Percentiles rank a stretch among this genome's conserved stretches.
Conservation (phyloP, 208 protist species). For the Crithidia brevicula region DNA sequence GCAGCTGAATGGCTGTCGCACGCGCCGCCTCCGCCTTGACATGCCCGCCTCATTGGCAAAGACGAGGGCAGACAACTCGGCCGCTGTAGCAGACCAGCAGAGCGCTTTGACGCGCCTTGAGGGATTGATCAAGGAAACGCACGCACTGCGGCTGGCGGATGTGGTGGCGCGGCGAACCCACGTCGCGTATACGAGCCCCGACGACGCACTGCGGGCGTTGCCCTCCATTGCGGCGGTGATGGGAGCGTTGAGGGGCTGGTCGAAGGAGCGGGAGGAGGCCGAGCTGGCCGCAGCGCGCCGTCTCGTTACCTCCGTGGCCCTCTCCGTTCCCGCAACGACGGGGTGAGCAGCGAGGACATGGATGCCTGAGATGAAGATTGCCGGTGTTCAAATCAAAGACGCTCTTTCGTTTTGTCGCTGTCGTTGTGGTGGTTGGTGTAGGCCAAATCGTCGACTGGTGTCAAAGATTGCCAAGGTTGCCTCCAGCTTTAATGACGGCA, state of each 20-base stretch:
- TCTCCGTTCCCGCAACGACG: neutral
- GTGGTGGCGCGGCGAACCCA: conserved; percentile 71
- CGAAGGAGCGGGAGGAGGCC: conserved; percentile 9
- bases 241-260: conserved; percentile 45
- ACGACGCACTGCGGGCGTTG: conserved; percentile 55
- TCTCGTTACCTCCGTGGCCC: conserved; percentile 36
- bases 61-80: neutral
- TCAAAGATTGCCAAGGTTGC: too few species aligned
- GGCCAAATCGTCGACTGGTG: too few species aligned
- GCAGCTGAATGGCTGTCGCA: conserved; percentile 34
- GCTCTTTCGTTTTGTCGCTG: conserved; percentile 13
- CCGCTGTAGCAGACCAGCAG: conserved; percentile 1
- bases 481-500: too few species aligned
- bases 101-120: conserved; percentile 23
- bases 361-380: neutral
- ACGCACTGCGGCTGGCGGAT: conserved; percentile 71
- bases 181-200: conserved; percentile 77
- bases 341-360: neutral
- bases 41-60: conserved; percentile 8
- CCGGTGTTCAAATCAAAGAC: too few species aligned
- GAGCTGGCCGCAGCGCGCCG: conserved; percentile 49
- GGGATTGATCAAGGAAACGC: conserved; percentile 45
- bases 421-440: too few species aligned
- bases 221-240: conserved; percentile 52
- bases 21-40: conserved; percentile 35